A percentile compares a stretch with the other conserved stretches of the same genome.
Evolutionary conservation across 2,329 filamentous ascomycete genomes (phyloP).

Genomic region (Corniculantispora saksenae): DNA sequence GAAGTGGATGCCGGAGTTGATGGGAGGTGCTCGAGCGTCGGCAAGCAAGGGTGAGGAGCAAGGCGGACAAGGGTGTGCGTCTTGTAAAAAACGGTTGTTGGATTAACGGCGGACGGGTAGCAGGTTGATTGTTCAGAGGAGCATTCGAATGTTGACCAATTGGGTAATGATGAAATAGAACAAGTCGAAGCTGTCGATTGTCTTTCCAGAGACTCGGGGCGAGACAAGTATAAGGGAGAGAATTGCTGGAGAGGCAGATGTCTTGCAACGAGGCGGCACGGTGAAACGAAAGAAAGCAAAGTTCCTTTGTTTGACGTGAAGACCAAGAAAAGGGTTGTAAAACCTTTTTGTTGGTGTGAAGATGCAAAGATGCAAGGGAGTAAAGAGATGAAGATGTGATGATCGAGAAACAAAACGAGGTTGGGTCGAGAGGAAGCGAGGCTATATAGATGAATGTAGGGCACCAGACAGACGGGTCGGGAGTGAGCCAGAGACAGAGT

Average conservation of each 20-base stretch:
- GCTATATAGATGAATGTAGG: conserved; percentile 18
- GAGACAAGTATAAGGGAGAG: conserved; percentile 6
- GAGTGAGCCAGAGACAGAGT: too few relatives aligned
- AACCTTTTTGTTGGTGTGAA: neutral
- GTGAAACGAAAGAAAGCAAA: neutral
- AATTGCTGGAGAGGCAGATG: neutral
- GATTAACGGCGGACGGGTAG: neutral
- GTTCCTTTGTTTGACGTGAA: neutral
- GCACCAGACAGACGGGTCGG: conserved; percentile 13
- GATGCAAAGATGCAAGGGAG: neutral
- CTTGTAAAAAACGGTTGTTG: conserved; percentile 4
- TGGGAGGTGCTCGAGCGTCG: conserved; percentile 17
- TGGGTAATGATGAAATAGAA: neutral
- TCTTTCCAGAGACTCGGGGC: neutral
- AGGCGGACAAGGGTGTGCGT: neutral
- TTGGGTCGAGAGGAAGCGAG: conserved; percentile 16
- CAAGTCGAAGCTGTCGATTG: neutral
- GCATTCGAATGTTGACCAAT: neutral
- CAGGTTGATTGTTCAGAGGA: neutral
- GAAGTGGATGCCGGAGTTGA: conserved; percentile 15
- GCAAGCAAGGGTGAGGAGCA: conserved; percentile 7
- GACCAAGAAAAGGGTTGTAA: neutral
- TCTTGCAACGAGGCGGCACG: conserved; percentile 5
- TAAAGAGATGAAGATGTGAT: conserved; percentile 7
- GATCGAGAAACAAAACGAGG: conserved; percentile 2